Percentiles rank a stretch among this genome's conserved stretches.
phyloP scores from a whole-genome alignment of 768 basidiomycete genomes.

The Lactifluus echinatus region DNA sequence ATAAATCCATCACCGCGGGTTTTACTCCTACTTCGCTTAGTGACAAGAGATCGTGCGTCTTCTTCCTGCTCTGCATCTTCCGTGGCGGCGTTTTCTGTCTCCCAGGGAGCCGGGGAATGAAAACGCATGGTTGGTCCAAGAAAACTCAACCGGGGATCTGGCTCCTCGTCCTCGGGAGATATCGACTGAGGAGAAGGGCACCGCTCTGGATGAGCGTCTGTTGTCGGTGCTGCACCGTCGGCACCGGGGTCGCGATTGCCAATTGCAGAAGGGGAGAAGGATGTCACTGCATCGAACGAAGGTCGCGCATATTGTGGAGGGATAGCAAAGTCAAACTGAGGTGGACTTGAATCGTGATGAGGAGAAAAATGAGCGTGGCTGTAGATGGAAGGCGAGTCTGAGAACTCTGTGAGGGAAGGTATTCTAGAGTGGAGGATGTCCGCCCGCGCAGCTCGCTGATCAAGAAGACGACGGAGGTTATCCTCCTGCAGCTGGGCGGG shows the following conservation, averaged over 20 bases:
- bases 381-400: conserved; percentile 66
- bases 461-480: conserved; percentile 43
- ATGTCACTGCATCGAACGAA: conserved; percentile 12
- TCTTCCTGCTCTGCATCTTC: conserved; percentile 43
- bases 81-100: conserved; percentile 42
- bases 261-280: conserved; percentile 28
- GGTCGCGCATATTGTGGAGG: conserved; percentile 17
- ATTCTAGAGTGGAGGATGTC: conserved; percentile 38
- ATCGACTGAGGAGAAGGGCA: conserved; percentile 19
- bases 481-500: conserved; percentile 39
- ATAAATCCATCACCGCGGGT: conserved; percentile 32
- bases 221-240: conserved; percentile 27
- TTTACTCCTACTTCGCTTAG: conserved; percentile 25
- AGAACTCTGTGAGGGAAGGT: conserved; percentile 47
- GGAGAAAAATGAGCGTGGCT: conserved; percentile 54
- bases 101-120: conserved; percentile 79
- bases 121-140: conserved; percentile 80
- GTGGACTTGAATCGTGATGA: conserved; percentile 25
- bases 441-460: conserved; percentile 45
- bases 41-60: conserved; percentile 26
- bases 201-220: conserved; percentile 19
- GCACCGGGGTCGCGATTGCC: conserved; percentile 40
- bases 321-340: conserved; percentile 26
- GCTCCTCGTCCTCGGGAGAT: conserved; percentile 36
- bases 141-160: conserved; percentile 51